Evolutionary conservation across 2,329 filamentous ascomycete genomes (phyloP).

Genomic region (Exserohilum turcica): DNA sequence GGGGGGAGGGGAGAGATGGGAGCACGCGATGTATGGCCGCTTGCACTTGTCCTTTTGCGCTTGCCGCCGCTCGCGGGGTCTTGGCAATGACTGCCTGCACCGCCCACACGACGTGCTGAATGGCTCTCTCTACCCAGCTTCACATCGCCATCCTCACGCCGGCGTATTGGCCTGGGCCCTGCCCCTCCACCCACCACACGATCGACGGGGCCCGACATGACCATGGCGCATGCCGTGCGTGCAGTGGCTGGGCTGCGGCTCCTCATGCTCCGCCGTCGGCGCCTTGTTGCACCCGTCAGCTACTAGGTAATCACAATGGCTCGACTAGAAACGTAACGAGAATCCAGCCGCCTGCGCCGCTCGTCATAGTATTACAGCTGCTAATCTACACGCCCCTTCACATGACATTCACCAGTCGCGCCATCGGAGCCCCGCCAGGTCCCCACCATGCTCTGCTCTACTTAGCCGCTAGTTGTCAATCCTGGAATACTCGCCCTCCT

Average conservation of each 20-base stretch:
- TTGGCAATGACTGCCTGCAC: constrained; percentile 15
- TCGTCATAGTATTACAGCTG: neutral
- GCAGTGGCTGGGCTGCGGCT: neutral
- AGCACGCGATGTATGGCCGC: constrained; percentile 10
- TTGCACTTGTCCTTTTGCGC: constrained; percentile 1
- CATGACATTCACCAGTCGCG: neutral
- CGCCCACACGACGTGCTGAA: neutral
- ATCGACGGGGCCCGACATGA: neutral
- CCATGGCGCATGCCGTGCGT: neutral
- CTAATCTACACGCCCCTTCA: neutral
- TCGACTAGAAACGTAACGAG: constrained; percentile 38
- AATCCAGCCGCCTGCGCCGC: constrained; percentile 19
- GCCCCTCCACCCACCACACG: neutral
- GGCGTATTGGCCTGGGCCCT: neutral
- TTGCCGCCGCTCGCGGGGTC: constrained; percentile 30
- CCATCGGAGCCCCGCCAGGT: neutral
- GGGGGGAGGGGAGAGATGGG: too few relatives aligned
- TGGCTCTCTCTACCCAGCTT: neutral
- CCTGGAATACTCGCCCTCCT: constrained; percentile 25
- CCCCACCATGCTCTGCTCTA: too few relatives aligned
- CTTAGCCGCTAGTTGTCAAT: constrained; percentile 14
- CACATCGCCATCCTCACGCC: constrained; percentile 1
- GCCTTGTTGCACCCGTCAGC: constrained; percentile 4
- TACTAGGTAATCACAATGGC: constrained; percentile 23
- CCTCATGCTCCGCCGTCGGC: constrained; percentile 27